Percentiles rank a stretch among this genome's conserved stretches.
phyloP scores from a whole-genome alignment of 371 early-diverging fungal species.

The Apophysomyces variabilis region DNA sequence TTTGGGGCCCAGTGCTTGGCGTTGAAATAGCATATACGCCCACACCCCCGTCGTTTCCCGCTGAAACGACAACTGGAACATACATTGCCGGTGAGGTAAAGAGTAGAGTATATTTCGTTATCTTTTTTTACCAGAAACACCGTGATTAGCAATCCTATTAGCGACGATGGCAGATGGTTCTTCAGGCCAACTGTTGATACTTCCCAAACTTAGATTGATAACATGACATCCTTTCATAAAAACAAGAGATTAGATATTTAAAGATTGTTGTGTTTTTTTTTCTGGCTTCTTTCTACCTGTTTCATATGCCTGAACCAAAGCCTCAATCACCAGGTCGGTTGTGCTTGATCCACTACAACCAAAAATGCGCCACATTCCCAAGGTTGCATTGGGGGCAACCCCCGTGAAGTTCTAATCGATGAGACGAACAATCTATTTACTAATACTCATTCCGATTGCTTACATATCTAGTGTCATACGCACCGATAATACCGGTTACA shows the following conservation, averaged over 20 bases:
- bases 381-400: slow-evolving; percentile 67
- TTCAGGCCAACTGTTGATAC: slow-evolving; percentile 61
- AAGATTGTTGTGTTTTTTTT: not conserved
- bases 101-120: not conserved
- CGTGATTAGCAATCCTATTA: slow-evolving; percentile 44
- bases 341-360: slow-evolving; percentile 68
- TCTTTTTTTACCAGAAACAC: slow-evolving; percentile 32
- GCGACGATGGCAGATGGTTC: slow-evolving; percentile 58
- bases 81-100: not conserved
- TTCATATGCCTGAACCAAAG: slow-evolving; percentile 67
- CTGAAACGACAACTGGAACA: slow-evolving; percentile 57
- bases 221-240: slow-evolving; percentile 51
- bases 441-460: slow-evolving; percentile 5
- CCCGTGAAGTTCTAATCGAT: slow-evolving; percentile 52
- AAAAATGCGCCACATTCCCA: slow-evolving; percentile 71
- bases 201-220: slow-evolving; percentile 79
- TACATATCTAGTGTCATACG: slow-evolving; percentile 44
- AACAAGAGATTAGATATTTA: not conserved
- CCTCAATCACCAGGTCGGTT: slow-evolving; percentile 70
- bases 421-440: not conserved
- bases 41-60: slow-evolving; percentile 65
- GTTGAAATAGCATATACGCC: slow-evolving; percentile 58
- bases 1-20: slow-evolving; percentile 58
- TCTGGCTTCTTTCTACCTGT: slow-evolving; percentile 44
- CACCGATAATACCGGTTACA: slow-evolving; percentile 70